These are phyloP conservation scores for Aspergillus panamensis DNA, from an alignment of 495 filamentous ascomycete species.

Conservation along the genomic window DNA sequence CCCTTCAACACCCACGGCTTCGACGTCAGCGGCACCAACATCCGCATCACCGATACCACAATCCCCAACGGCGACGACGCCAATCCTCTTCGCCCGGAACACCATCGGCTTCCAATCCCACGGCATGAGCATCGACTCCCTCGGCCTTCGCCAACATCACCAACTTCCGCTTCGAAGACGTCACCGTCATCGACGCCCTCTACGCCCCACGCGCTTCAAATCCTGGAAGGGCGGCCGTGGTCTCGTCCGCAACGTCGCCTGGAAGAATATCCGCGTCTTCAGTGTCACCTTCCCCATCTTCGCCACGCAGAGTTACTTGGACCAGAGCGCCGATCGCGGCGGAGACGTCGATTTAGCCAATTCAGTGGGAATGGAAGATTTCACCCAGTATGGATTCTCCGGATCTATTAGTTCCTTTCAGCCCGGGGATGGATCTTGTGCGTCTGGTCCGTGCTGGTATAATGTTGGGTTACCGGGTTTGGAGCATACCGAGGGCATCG, in stretches of 20 bases:
- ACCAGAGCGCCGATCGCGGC: slow-evolving; percentile 29
- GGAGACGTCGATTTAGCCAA: slow-evolving; percentile 16
- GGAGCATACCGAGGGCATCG: slow-evolving; percentile 35
- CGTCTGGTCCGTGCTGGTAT: slow-evolving; percentile 26
- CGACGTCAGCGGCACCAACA: slow-evolving; percentile 36
- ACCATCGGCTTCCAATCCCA: slow-evolving; percentile 42
- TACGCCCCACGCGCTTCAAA: slow-evolving; percentile 44
- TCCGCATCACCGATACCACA: slow-evolving; percentile 34
- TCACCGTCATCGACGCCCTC: slow-evolving; percentile 37
- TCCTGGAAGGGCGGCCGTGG: slow-evolving; percentile 41
- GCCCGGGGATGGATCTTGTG: slow-evolving; percentile 27
- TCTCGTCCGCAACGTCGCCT: slow-evolving; percentile 39
- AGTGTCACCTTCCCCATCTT: slow-evolving; percentile 48
- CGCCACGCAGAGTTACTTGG: slow-evolving; percentile 40
- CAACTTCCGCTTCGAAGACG: slow-evolving; percentile 38
- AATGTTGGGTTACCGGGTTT: slow-evolving; percentile 30
- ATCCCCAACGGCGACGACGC: slow-evolving; percentile 47
- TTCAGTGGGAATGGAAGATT: slow-evolving; percentile 36
- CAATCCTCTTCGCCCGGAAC: slow-evolving; percentile 33
- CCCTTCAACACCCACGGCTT: slow-evolving; percentile 47
- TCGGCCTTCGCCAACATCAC: slow-evolving; percentile 36
- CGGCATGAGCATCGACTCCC: slow-evolving; percentile 42
- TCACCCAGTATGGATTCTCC: slow-evolving; percentile 39
- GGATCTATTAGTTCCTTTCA: slow-evolving; percentile 36
- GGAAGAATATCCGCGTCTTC: slow-evolving; percentile 40